Conservation (phyloP, 495 filamentous ascomycete species). For the Penicillium longicatenatum region DNA sequence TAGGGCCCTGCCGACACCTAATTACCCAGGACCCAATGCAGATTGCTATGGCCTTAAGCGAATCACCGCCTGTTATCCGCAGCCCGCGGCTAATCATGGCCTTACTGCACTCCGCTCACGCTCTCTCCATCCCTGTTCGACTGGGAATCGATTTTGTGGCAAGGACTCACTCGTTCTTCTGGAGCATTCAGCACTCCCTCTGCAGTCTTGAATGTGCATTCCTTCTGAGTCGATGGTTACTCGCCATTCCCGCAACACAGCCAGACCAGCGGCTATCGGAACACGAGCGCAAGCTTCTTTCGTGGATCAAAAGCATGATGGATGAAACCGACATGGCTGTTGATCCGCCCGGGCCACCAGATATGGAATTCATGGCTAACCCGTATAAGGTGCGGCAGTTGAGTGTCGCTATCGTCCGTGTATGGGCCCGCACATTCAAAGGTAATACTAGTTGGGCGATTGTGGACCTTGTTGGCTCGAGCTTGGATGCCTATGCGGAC, state of each 20-base stretch:
- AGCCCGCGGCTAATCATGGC: conserved; percentile 53
- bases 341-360: conserved; percentile 43
- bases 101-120: conserved; percentile 54
- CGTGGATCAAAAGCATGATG: conserved; percentile 72
- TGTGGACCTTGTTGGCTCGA: conserved; percentile 52
- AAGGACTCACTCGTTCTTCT: conserved; percentile 54
- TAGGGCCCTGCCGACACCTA: conserved; percentile 48
- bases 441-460: conserved; percentile 59
- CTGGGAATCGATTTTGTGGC: conserved; percentile 56
- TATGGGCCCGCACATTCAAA: conserved; percentile 55
- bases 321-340: conserved; percentile 76
- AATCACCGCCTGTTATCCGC: conserved; percentile 44
- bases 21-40: conserved; percentile 50
- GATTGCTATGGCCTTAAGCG: conserved; percentile 43
- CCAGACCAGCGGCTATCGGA: conserved; percentile 48
- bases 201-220: conserved; percentile 58
- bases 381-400: conserved; percentile 50
- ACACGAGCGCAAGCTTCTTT: conserved; percentile 64
- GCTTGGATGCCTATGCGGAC: conserved; percentile 47
- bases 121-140: conserved; percentile 55
- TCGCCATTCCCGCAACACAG: conserved; percentile 48
- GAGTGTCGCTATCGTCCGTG: conserved; percentile 53
- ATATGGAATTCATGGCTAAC: conserved; percentile 47
- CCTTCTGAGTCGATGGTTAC: conserved; percentile 56
- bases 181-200: conserved; percentile 58